Base-by-base conservation (phyloP, 1,139 yeast genomes). In the Kazachstania sp. region DNA sequence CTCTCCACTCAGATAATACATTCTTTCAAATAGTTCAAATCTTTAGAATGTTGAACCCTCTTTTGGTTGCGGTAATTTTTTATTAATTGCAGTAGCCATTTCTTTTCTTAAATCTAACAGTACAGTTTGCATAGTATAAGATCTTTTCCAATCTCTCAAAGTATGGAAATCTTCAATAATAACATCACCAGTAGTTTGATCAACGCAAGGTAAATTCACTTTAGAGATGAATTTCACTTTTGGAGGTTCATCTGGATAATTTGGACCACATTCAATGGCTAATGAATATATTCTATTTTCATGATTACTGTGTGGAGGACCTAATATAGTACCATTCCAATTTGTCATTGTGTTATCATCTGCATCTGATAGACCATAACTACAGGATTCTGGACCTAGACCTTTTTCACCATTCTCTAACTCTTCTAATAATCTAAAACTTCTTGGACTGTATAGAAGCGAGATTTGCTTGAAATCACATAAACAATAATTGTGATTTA, bases 351-450 rank as follows among this genome's bases (percentile, higher is more conserved):
- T 74, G 56, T 87, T 86, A 65, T 90, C 97, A 58, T 86, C 95
- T 55, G 85, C 82, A 61, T 85, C 90, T 37, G 87, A 80, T 46
- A 90, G 74, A 0, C 97, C 97, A 59, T 90, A 87, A 19, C 97
- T 90, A 65, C 95, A 90, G 23, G 95, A 85, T 66, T 94, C 97
- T 35, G 97, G 94, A 29, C 98, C 97, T 46, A 86, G 74, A 15
- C 98, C 98, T 66, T 94, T 94, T 65, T 94, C 99, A 45, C 98
- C 98, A 63, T 90, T 92, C 67, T 94, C 99, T 55, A 94, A 75
- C 69, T 92, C 98, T 71, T 92, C 98, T 54, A 92, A 75, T 43
- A 92, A 77, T 63, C 95, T 86, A 69, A 92, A 92, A 66, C 88
- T 88, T 68, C 97, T 80, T 55, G 97, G 97, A 42, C 95, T 86